These are phyloP conservation scores for Lasiosphaeria hispida DNA, from an alignment of 495 filamentous ascomycete genomes.

Conservation along the genomic window DNA sequence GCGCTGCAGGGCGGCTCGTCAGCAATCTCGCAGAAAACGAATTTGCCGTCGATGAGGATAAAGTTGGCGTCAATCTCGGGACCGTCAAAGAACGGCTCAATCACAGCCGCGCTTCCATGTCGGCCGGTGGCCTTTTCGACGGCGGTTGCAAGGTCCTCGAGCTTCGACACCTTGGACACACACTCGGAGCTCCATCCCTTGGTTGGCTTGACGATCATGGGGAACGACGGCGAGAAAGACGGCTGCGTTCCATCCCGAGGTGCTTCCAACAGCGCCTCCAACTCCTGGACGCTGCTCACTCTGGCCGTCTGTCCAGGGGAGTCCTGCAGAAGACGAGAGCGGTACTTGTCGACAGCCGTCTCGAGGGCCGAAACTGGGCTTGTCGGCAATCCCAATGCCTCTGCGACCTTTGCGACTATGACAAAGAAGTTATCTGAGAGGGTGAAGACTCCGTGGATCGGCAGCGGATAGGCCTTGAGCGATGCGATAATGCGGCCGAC, in stretches of 20 bases:
- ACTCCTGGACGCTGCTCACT: constrained; percentile 20
- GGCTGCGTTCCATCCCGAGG: not conserved
- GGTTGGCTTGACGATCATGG: constrained; percentile 33
- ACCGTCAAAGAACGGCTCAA: constrained; percentile 37
- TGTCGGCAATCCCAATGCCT: constrained; percentile 33
- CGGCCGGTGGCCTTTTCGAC: constrained; percentile 26
- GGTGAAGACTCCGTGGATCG: constrained; percentile 40
- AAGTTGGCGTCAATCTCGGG: constrained; percentile 57
- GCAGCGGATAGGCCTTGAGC: constrained; percentile 31
- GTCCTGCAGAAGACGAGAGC: constrained; percentile 38
- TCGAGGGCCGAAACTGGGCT: constrained; percentile 37
- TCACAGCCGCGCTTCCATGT: constrained; percentile 29
- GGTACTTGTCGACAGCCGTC: constrained; percentile 44
- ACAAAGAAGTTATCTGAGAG: constrained; percentile 41
- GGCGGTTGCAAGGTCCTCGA: constrained; percentile 22
- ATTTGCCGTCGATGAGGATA: constrained; percentile 46
- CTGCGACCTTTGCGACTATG: constrained; percentile 33
- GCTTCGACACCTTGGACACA: constrained; percentile 26
- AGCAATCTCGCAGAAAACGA: constrained; percentile 50
- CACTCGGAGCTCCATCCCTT: constrained; percentile 35
- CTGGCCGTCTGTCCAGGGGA: constrained; percentile 23
- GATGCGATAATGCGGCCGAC: constrained; percentile 33
- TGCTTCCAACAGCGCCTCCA: constrained; percentile 15
- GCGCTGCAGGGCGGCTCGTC: constrained; percentile 52
- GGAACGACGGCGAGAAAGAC: constrained; percentile 19